Base-by-base conservation (phyloP, 106 monocot genomes). In the Phalaenopsis aphrodite region DNA sequence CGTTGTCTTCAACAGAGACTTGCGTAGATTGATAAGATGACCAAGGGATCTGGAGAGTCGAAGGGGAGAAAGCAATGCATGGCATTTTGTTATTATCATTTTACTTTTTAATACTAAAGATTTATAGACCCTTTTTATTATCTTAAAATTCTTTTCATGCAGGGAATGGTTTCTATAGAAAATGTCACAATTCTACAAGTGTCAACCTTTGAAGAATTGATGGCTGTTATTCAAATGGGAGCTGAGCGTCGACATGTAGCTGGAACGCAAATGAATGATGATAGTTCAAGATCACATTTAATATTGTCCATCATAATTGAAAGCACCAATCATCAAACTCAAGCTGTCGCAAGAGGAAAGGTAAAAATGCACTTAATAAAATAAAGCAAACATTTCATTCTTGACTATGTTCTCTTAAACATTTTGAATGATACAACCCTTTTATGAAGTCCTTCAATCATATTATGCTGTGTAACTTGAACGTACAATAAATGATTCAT, bases 241-340 rank as follows among this genome's bases (percentile, higher is more conserved):
- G 89, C 91, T 10, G 89, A 94, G 64, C 89, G 86, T 76, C 84
- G 99, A 48, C 99, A 99, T 72, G 92, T 84, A 58, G 87, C 88
- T 61, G 99, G 93, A 75, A 99, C 99, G 5, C 82, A 95, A 45
- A 93, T 99, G 95, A 99, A 99, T 84, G 92, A 91, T 75, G 91
- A 99, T 87, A 99, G 99, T 78, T 99, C 99, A 55, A 94, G 99
- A 88, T 99, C 99, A 61, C 99, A 99, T 79, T 85, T 93, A 49
- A 90, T 99, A 73, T 84, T 99, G 75, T 99, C 99, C 38, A 88
- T 99, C 77, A 81, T 95, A 17, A 91, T 99, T 90, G 99, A 99
- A 74, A 95, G 90, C 83, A 99, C 95, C 17, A 93, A 99, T 79
- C 89, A 93, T 76, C 99, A 95, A 85, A 95, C 94, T 65, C 99